phyloP scores from a whole-genome alignment of 2,329 filamentous ascomycete species.

The Bisporella sp. region DNA sequence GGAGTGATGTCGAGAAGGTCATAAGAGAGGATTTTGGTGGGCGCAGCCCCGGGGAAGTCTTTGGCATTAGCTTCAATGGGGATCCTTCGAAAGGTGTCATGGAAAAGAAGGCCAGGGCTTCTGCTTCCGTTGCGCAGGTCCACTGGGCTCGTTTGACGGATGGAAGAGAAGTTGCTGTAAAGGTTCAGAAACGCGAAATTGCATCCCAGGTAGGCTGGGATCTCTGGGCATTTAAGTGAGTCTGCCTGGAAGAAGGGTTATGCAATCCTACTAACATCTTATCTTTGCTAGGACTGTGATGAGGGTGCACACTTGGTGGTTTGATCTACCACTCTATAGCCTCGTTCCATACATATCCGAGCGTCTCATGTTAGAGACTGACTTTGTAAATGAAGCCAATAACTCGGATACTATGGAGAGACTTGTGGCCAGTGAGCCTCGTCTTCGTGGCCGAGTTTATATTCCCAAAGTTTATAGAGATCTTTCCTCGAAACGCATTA shows the following conservation, averaged over 20 bases:
- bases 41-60: conserved; percentile 79
- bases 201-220: conserved; percentile 88
- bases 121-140: conserved; percentile 89
- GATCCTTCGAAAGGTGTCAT: conserved; percentile 57
- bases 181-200: conserved; percentile 95
- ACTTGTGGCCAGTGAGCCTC: conserved; percentile 68
- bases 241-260: neutral
- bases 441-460: conserved; percentile 75
- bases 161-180: conserved; percentile 87
- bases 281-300: conserved; percentile 59
- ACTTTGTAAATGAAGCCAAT: conserved; percentile 85
- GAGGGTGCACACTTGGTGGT: conserved; percentile 76
- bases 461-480: conserved; percentile 80
- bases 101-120: conserved; percentile 62
- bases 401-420: conserved; percentile 81
- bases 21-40: conserved; percentile 85
- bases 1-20: conserved; percentile 78
- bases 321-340: conserved; percentile 87
- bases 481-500: conserved; percentile 72
- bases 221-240: conserved; percentile 85
- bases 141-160: conserved; percentile 86
- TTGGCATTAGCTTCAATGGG: conserved; percentile 76
- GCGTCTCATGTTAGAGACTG: conserved; percentile 85
- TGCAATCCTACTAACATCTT: conserved; percentile 1
- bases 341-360: conserved; percentile 91